phyloP scores from a whole-genome alignment of 352 stramenopile species.

The Pythium periplocum region DNA sequence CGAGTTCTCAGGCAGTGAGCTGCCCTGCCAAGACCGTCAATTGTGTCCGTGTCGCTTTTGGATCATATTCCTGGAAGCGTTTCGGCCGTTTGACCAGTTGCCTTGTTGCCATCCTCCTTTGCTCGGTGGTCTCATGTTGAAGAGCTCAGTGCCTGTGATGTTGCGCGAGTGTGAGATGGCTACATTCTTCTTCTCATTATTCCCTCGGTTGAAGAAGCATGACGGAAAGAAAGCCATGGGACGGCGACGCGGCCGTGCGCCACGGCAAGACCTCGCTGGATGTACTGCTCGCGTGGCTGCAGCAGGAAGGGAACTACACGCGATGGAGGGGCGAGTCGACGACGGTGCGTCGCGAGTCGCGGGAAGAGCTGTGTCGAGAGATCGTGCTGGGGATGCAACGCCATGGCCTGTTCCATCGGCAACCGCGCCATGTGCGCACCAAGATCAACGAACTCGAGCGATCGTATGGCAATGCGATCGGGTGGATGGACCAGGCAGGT shows the following conservation, averaged over 20 bases:
- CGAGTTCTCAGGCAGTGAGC: too few relatives aligned
- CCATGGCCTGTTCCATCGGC: conserved; percentile 9
- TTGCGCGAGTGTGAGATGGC: too few relatives aligned
- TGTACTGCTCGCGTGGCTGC: conserved; percentile 4
- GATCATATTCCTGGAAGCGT: too few relatives aligned
- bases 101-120: too few relatives aligned
- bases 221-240: background rate
- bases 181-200: too few relatives aligned
- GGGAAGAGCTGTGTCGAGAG: conserved; percentile 3
- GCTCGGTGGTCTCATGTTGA: too few relatives aligned
- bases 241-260: background rate
- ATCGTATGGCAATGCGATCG: conserved; percentile 2
- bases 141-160: too few relatives aligned
- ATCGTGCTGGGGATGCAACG: conserved; percentile 7
- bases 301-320: background rate
- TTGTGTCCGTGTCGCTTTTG: too few relatives aligned
- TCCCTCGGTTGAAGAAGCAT: too few relatives aligned
- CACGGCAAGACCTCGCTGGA: conserved; percentile 1
- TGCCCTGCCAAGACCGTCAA: too few relatives aligned
- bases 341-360: background rate
- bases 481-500: conserved; percentile 7
- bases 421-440: conserved; percentile 9
- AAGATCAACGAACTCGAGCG: conserved; percentile 17
- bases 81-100: too few relatives aligned
- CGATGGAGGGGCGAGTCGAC: conserved; percentile 1